Evolutionary conservation across 2,329 filamentous ascomycete genomes (phyloP).

Genomic region (Phyllosticta citribraziliensis): DNA sequence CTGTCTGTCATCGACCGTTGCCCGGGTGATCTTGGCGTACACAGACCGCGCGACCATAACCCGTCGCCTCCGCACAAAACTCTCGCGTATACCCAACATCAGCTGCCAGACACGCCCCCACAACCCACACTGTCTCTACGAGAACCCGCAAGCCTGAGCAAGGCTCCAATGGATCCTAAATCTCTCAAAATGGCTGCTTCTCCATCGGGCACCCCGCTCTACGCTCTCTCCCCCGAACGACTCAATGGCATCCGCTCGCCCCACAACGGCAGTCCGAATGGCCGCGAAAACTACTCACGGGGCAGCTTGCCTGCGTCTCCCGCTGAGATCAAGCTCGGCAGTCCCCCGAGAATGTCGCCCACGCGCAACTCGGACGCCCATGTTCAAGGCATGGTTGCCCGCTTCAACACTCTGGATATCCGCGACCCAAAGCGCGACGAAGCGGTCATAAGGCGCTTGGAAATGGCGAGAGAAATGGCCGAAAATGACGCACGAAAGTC

Average conservation of each 20-base stretch:
- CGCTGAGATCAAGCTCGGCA: conserved; percentile 22
- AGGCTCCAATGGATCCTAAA: conserved; percentile 2
- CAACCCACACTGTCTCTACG: background rate
- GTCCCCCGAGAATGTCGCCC: conserved; percentile 16
- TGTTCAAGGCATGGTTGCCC: conserved; percentile 47
- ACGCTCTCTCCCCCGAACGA: conserved; percentile 54
- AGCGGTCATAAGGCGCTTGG: conserved; percentile 33
- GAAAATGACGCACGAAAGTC: conserved; percentile 26
- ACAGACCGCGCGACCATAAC: background rate
- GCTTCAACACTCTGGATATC: conserved; percentile 59
- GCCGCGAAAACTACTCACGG: conserved; percentile 23
- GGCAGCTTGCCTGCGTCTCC: conserved; percentile 29
- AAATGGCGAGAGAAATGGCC: conserved; percentile 28
- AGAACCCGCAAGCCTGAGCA: background rate
- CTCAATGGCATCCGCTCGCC: conserved; percentile 39
- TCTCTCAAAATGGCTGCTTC: conserved; percentile 22
- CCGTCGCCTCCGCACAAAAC: background rate
- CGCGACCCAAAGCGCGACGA: conserved; percentile 38
- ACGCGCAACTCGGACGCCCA: conserved; percentile 27
- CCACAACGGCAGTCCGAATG: conserved; percentile 15
- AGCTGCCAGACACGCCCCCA: background rate
- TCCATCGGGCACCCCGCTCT: conserved; percentile 49
- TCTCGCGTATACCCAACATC: background rate
- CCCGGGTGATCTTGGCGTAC: background rate
- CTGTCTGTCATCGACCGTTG: background rate